Evolutionary conservation across 371 early-diverging fungal genomes (phyloP).

Genomic region (Smittium culicis): DNA sequence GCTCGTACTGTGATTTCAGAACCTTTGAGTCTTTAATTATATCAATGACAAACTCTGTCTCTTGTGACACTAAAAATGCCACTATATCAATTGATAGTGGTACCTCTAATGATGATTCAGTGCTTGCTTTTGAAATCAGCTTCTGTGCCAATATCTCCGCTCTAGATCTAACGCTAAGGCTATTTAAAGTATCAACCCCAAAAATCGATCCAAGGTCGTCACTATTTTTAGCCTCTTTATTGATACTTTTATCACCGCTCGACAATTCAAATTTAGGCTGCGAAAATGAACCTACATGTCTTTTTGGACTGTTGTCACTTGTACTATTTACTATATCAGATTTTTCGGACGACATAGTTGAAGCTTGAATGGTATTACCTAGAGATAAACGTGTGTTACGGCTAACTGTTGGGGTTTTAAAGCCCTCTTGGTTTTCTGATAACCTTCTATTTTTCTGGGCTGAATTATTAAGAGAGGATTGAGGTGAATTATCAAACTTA

Average conservation of each 20-base stretch:
- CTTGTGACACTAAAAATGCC: conserved; percentile 15
- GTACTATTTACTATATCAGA: background rate
- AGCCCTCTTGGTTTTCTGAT: background rate
- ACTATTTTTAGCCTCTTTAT: background rate
- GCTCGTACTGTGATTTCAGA: conserved; percentile 21
- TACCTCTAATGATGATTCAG: conserved; percentile 19
- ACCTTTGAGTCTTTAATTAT: conserved; percentile 19
- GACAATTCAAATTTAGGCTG: background rate
- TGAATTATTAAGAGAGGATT: background rate
- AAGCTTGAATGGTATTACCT: background rate
- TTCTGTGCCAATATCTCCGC: conserved; percentile 25
- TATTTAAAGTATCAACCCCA: conserved; percentile 20
- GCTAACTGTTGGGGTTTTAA: background rate
- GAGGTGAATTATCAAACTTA: background rate
- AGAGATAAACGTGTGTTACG: background rate
- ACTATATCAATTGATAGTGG: conserved; percentile 18
- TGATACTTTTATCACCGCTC: background rate
- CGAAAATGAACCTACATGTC: background rate
- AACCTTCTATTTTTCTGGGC: background rate
- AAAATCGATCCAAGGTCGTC: conserved; percentile 15
- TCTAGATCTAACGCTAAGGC: conserved; percentile 21
- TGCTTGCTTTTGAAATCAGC: conserved; percentile 18
- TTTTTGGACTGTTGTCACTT: background rate
- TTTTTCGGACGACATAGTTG: background rate
- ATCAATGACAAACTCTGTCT: conserved; percentile 23